Base-by-base conservation (phyloP, 202 grass and related monocot genomes). In the Tripidium arundinaceum region DNA sequence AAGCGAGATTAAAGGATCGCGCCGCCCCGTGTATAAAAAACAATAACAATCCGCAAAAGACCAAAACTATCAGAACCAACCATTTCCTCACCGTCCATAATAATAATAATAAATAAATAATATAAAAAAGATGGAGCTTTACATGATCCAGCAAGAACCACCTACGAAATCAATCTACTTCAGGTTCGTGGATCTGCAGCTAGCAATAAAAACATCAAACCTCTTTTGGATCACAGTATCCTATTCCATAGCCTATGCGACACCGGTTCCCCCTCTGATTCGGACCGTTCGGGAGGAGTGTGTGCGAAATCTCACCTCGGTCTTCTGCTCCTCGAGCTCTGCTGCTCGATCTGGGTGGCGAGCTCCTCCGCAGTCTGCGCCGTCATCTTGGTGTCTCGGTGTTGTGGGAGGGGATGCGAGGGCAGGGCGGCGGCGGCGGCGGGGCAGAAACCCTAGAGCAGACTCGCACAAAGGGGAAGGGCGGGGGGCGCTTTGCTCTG, bases 291-390 rank as follows among this genome's bases (percentile, higher is more conserved):
- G 31, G 38, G 28, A 52, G 12, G 31, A 21, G 33, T 13, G 24
- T 26, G 11, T 18, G 24, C 8, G 49, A 75, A 25, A 68, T 62
- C 61, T 75, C 29, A 87, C 86, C 86, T 87, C 68, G 15, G 47
- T 38, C 69, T 79, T 87, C 68, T 87, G 62, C 70, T 83, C 86
- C 75, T 87, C 80, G 22, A 92, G 42, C 83, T 86, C 77, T 92
- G 83, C 61, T 89, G 86, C 75, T 86, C 75, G 71, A 92, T 73
- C 68, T 92, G 75, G 78, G 83, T 84, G 39, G 82, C 76, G 19
- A 89, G 87, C 65, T 92, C 90, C 69, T 91, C 89, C n/a, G 67
- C 63, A 14, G 86, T 87, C 57, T 70, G 87, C 16, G 81, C 71
- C 31, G 87, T 92, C 83, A 89, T 92, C 47, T 55, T 68, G 14